Evolutionary conservation across 2,329 filamentous ascomycete genomes (phyloP).

Genomic region (Ophiostoma australiae): DNA sequence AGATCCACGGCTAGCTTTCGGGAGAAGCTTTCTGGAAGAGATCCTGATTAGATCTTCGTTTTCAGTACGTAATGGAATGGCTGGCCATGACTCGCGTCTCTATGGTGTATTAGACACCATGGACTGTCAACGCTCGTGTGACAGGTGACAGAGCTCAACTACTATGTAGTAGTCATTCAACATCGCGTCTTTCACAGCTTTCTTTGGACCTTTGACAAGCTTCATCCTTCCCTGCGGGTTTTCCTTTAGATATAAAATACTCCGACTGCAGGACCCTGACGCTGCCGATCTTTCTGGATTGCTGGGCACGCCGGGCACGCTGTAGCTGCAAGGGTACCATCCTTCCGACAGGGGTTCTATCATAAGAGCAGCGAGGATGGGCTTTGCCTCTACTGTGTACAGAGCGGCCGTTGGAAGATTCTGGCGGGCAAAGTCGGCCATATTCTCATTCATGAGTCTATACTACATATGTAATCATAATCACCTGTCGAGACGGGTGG

Average conservation of each 20-base stretch:
- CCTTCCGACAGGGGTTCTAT: background rate
- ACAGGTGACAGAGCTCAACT: too few species aligned
- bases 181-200: background rate
- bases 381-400: too few species aligned
- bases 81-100: background rate
- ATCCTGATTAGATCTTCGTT: constrained; percentile 2
- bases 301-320: background rate
- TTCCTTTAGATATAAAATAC: too few species aligned
- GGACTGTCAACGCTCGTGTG: too few species aligned
- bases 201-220: too few species aligned
- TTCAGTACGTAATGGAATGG: constrained; percentile 1
- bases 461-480: too few species aligned
- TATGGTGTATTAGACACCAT: background rate
- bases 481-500: too few species aligned
- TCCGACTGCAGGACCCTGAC: background rate
- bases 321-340: background rate
- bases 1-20: constrained; percentile 3
- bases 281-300: constrained; percentile 1
- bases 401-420: background rate
- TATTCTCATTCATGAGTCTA: too few species aligned
- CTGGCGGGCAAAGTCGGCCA: too few species aligned
- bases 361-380: background rate
- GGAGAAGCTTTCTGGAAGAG: constrained; percentile 3
- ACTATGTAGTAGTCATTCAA: background rate
- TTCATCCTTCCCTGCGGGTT: too few species aligned